phyloP scores from a whole-genome alignment of 495 filamentous ascomycete species.

The Penicillium waksmanii region DNA sequence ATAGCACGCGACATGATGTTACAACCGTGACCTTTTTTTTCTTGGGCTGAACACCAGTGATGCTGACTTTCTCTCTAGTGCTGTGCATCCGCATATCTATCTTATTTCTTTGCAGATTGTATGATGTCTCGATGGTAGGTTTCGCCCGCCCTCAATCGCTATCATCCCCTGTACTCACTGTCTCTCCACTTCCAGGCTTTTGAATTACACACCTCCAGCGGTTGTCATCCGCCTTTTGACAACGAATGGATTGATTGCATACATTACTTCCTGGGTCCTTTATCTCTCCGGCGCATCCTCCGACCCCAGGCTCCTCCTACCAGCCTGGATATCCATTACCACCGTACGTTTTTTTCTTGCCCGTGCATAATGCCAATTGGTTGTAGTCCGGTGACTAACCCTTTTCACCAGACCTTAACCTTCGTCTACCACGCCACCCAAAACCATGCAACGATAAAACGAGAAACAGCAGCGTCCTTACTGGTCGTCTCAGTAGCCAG shows the following conservation, averaged over 20 bases:
- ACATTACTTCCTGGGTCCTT: slow-evolving; percentile 78
- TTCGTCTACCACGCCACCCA: slow-evolving; percentile 81
- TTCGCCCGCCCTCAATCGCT: background rate
- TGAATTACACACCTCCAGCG: slow-evolving; percentile 84
- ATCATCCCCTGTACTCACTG: background rate
- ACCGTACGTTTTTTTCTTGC: slow-evolving; percentile 53
- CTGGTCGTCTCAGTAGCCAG: slow-evolving; percentile 74
- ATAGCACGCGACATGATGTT: background rate
- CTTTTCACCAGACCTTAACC: slow-evolving; percentile 64
- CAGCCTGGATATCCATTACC: slow-evolving; percentile 85
- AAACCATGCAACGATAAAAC: slow-evolving; percentile 78
- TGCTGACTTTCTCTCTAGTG: slow-evolving; percentile 54
- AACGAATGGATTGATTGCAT: slow-evolving; percentile 77
- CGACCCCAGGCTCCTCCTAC: slow-evolving; percentile 77
- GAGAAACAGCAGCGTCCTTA: slow-evolving; percentile 78
- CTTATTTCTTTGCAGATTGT: slow-evolving; percentile 89
- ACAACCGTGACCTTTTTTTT: slow-evolving; percentile 1
- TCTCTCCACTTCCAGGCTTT: slow-evolving; percentile 57
- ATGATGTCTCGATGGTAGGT: slow-evolving; percentile 89
- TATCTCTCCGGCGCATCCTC: slow-evolving; percentile 74
- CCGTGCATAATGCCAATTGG: background rate
- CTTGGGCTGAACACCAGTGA: background rate
- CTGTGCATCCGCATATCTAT: slow-evolving; percentile 80
- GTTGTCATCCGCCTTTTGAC: slow-evolving; percentile 83
- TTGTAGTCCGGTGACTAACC: background rate